These are phyloP conservation scores for Sclerotinia borealis DNA, from an alignment of 2,329 filamentous ascomycete species.

Conservation along the genomic window DNA sequence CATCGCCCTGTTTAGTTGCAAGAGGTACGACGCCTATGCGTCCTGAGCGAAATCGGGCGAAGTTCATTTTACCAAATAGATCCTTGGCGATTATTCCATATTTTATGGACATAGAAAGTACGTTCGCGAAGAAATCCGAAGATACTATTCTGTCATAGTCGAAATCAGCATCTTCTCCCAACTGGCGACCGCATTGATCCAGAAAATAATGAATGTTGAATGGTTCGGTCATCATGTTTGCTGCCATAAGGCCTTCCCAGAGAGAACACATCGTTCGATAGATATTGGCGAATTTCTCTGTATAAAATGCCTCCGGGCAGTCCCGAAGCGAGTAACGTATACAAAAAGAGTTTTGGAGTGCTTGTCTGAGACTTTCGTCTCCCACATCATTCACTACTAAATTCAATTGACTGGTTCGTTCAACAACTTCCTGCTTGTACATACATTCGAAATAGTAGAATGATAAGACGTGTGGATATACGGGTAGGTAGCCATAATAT, in stretches of 20 bases:
- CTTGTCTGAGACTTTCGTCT: too few relatives aligned
- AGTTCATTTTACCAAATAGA: background rate
- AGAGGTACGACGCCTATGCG: background rate
- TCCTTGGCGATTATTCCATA: background rate
- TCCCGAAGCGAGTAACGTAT: too few relatives aligned
- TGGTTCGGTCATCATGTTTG: background rate
- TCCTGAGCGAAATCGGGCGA: background rate
- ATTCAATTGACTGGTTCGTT: too few relatives aligned
- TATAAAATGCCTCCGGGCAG: too few relatives aligned
- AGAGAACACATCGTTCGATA: background rate
- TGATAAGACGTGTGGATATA: too few relatives aligned
- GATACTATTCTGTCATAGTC: too few relatives aligned
- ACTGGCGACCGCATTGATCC: fast-evolving
- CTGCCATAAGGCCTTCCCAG: background rate
- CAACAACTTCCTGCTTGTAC: too few relatives aligned
- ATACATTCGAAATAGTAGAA: too few relatives aligned
- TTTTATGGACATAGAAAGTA: background rate
- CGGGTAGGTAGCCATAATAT: too few relatives aligned
- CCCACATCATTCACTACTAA: too few relatives aligned
- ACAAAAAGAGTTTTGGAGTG: too few relatives aligned
- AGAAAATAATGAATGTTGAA: fast-evolving
- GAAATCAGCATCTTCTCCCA: too few relatives aligned
- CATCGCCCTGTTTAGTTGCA: background rate
- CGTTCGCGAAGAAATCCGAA: background rate
- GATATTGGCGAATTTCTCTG: background rate